Conservation (phyloP, 1,284 basidiomycete genomes). For the Erythrobasidium hasegawianum region DNA sequence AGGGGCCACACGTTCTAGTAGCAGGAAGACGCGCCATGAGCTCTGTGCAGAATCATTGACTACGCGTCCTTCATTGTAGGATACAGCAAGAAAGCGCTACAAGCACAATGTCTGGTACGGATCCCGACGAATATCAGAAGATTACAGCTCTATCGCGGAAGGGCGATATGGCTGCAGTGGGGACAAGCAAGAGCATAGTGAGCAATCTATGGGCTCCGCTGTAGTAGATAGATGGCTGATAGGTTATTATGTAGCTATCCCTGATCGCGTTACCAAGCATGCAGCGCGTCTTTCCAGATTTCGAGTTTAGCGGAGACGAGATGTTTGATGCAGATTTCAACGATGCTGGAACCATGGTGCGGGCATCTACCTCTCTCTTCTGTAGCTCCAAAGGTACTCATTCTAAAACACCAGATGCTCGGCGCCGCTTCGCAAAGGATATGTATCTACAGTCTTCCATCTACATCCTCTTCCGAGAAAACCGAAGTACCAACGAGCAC, state of each 20-base stretch:
- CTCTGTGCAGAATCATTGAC: too few species aligned
- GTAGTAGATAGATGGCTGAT: too few species aligned
- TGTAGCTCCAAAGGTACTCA: too few species aligned
- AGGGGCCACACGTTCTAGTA: conserved; percentile 23
- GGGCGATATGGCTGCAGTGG: conserved; percentile 59
- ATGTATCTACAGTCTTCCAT: conserved; percentile 36
- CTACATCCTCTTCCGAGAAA: conserved; percentile 20
- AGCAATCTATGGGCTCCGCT: too few species aligned
- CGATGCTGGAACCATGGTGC: conserved; percentile 34
- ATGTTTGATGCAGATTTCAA: conserved; percentile 42
- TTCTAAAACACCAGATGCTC: conserved; percentile 11
- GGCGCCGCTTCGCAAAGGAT: conserved; percentile 31
- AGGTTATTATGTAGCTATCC: conserved; percentile 41
- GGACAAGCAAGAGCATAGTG: conserved; percentile 62
- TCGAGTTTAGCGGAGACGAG: conserved; percentile 40
- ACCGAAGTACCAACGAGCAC: neutral
- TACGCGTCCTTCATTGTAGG: conserved; percentile 37
- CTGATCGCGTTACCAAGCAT: conserved; percentile 35
- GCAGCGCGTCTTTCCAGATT: conserved; percentile 33
- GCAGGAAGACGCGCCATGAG: neutral
- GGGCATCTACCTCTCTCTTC: too few species aligned
- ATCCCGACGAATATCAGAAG: conserved; percentile 56
- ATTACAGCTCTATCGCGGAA: conserved; percentile 69
- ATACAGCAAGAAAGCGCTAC: conserved; percentile 8
- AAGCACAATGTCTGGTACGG: conserved; percentile 26